A percentile compares a stretch with the other conserved stretches of the same genome.
phyloP scores from a whole-genome alignment of 164 flowering plant species.

The Aristolochia californica region DNA sequence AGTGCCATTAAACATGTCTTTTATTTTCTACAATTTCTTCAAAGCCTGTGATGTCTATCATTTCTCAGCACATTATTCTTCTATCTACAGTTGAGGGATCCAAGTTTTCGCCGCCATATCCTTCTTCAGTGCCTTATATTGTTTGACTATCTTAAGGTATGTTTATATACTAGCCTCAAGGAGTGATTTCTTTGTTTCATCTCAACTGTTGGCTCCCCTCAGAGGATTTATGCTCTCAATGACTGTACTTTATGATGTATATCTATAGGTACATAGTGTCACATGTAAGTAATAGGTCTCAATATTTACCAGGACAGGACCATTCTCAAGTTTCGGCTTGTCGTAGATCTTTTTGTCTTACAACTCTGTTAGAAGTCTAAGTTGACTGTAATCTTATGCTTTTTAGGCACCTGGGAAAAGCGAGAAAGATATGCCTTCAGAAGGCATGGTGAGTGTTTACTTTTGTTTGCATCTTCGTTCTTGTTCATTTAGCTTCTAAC shows the following conservation, averaged over 20 bases:
- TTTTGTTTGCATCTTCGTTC: not conserved
- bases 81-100: slow-evolving; percentile 74
- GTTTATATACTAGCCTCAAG: not conserved
- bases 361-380: not conserved
- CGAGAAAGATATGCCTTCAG: slow-evolving; percentile 82
- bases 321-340: too few species aligned
- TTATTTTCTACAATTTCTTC: slow-evolving; percentile 2
- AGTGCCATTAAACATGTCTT: not conserved
- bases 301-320: too few species aligned
- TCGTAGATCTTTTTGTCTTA: too few species aligned
- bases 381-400: slow-evolving; percentile 1
- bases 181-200: not conserved
- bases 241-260: too few species aligned
- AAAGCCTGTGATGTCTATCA: not conserved
- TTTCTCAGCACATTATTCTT: not conserved
- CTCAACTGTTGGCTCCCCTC: too few species aligned
- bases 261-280: too few species aligned
- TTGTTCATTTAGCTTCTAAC: too few species aligned
- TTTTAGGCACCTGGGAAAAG: slow-evolving; percentile 87
- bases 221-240: too few species aligned
- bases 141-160: slow-evolving; percentile 91
- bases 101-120: slow-evolving; percentile 91
- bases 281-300: too few species aligned
- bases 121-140: slow-evolving; percentile 94
- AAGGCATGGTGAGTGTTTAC: slow-evolving; percentile 65